Evolutionary conservation across 345 rosid genomes (phyloP).

Genomic region (Trapa bicornis): DNA sequence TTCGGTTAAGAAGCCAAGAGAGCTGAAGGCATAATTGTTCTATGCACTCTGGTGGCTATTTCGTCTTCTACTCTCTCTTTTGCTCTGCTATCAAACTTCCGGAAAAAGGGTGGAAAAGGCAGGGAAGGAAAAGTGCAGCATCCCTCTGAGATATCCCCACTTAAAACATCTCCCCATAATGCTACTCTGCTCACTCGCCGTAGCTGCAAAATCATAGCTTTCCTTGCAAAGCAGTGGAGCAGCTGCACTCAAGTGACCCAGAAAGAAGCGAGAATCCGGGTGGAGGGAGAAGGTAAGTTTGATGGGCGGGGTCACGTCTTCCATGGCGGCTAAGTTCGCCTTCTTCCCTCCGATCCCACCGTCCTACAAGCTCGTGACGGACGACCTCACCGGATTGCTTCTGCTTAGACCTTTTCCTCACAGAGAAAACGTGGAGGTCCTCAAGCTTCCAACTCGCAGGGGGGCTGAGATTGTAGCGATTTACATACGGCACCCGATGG

Average conservation of each 20-base stretch:
- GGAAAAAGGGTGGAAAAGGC: slow-evolving; percentile 5
- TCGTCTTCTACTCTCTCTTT: slow-evolving; percentile 2
- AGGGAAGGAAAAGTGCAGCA: not conserved
- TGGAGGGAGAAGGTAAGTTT: not conserved
- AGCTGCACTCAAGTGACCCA: not conserved
- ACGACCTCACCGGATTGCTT: slow-evolving; percentile 61
- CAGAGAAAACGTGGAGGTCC: slow-evolving; percentile 83
- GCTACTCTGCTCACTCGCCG: not conserved
- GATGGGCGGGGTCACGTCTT: slow-evolving; percentile 96
- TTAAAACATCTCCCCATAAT: not conserved
- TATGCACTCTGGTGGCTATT: not conserved
- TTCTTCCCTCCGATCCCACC: slow-evolving; percentile 96
- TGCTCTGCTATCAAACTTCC: not conserved
- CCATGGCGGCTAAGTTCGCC: slow-evolving; percentile 96
- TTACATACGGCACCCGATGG: slow-evolving; percentile 79
- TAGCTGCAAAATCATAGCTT: not conserved
- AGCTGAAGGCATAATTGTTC: not conserved
- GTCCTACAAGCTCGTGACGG: slow-evolving; percentile 64
- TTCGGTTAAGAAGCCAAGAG: too few species aligned
- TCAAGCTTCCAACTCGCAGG: slow-evolving; percentile 61
- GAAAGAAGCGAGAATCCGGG: not conserved
- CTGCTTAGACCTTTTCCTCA: slow-evolving; percentile 78
- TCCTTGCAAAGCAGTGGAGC: not conserved
- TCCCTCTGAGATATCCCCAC: not conserved
- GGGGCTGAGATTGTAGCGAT: slow-evolving; percentile 78